Conservation (phyloP, 179 eudicot genomes). For the Pouteria campechiana region DNA sequence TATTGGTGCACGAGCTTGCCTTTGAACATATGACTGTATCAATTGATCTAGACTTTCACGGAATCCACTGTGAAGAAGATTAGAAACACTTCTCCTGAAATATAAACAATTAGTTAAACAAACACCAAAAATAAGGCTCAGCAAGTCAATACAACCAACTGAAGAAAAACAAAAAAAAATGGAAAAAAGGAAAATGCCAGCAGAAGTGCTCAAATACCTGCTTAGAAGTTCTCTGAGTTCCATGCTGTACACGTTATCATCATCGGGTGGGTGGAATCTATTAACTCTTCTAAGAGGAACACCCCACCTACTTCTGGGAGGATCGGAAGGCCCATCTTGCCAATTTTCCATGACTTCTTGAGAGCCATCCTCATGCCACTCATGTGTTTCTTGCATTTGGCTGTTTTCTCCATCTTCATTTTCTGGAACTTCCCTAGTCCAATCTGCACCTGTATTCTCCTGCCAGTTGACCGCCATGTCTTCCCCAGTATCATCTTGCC, state of each 20-base stretch:
- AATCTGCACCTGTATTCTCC: conserved; percentile 27
- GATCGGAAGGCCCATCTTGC: conserved; percentile 55
- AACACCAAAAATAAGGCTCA: neutral
- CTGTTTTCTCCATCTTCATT: conserved; percentile 30
- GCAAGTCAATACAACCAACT: too few relatives aligned
- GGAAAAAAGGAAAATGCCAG: neutral
- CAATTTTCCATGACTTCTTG: conserved; percentile 43
- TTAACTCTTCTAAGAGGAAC: conserved; percentile 46
- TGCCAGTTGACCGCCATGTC: conserved; percentile 34
- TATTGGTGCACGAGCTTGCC: conserved; percentile 67
- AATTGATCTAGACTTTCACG: conserved; percentile 97
- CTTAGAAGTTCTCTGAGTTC: conserved; percentile 94
- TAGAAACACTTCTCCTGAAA: conserved; percentile 94
- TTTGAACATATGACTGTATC: conserved; percentile 86
- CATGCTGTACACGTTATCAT: conserved; percentile 95
- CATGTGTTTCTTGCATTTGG: conserved; percentile 26
- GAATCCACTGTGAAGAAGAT: conserved; percentile 90
- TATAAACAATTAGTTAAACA: conserved; percentile 6
- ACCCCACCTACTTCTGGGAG: too few relatives aligned
- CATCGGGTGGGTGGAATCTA: conserved; percentile 91
- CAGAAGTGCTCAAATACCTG: conserved; percentile 33
- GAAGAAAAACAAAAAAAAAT: neutral
- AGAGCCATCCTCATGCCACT: conserved; percentile 44
- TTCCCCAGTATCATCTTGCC: conserved; percentile 36
- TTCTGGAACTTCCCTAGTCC: conserved; percentile 33